Percentiles rank a stretch among this genome's conserved stretches.
Evolutionary conservation across 164 flowering plant genomes (phyloP).

Genomic region (Berberis vulgaris): DNA sequence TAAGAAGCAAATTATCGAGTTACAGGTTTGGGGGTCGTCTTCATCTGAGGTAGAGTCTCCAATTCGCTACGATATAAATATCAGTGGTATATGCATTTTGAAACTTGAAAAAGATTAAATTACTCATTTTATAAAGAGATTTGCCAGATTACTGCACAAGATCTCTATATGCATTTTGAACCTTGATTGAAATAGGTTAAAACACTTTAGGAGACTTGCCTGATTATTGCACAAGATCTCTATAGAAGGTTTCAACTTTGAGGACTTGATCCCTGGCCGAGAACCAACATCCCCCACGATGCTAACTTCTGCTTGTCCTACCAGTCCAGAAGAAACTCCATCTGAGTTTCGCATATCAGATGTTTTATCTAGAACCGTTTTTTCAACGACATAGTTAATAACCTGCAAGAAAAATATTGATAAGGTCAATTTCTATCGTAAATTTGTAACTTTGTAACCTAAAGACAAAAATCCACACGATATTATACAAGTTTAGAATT

Average conservation of each 20-base stretch:
- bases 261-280: conserved; percentile 56
- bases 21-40: no score
- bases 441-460: not conserved
- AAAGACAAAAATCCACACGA: no score
- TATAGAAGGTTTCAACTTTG: conserved; percentile 66
- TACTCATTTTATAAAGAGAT: conserved; percentile 4
- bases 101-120: conserved; percentile 20
- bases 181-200: conserved; percentile 24
- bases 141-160: conserved; percentile 94
- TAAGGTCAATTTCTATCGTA: not conserved
- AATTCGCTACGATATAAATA: no score
- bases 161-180: conserved; percentile 78
- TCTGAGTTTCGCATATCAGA: conserved; percentile 44
- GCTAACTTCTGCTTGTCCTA: conserved; percentile 38
- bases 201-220: conserved; percentile 32
- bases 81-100: conserved; percentile 44
- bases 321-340: conserved; percentile 38
- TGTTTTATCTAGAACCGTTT: conserved; percentile 82
- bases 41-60: no score
- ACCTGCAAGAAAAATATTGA: conserved; percentile 40
- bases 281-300: conserved; percentile 59
- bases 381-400: conserved; percentile 80
- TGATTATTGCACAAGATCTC: conserved; percentile 97
- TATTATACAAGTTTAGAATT: no score
- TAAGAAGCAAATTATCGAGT: no score